Base-by-base conservation (phyloP, 169 alveolate species). In the Babesia caballi region DNA sequence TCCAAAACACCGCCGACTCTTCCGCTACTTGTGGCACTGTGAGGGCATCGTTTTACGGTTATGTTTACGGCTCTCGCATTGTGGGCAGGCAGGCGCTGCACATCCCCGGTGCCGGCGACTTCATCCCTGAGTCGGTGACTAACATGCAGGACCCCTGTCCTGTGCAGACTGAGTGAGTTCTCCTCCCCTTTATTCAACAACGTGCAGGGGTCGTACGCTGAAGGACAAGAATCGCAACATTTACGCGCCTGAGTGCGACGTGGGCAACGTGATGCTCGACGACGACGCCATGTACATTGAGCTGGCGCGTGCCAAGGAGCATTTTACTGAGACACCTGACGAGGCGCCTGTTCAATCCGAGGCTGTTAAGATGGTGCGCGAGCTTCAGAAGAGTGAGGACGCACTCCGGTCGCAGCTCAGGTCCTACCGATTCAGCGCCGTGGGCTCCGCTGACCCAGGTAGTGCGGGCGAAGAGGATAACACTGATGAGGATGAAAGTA, bases 161-260 rank as follows among this genome's bases (percentile, higher is more conserved):
- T 33, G 66, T 90, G 21, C 95, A 95, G 21, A 85, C 85, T 51
- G 84, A 90, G 76, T 69, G 35, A 17, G 69, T 65, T 38, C 38
- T 66, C n/a, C 7, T 50, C 47, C 21, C 28, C 15, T 57, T 49
- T 61, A 83, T 28, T 94, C 93, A 14, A 92, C 86, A 61, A 85
- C 59, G 50, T 72, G 61, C 50, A 86, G 90, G 41, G 90, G 82
- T 57, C 77, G 99, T 75, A 88, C 98, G 9, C 81, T 97, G 71
- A 96, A 96, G 68, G 95, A 92, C 66, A 95, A 94, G 63, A 98
- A 97, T 68, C 95, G 96, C 82, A 88, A 90, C 52, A 90, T 97
- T 21, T 97, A 97, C 82, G 99, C 99, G 0, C 99, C 99, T 0
- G 95, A 92, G 80, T 93, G 97, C 50, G 98, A 96, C 83, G 92